Evolutionary conservation across 2,329 filamentous ascomycete species (phyloP).

Genomic region (Cladophialophora carrionii): DNA sequence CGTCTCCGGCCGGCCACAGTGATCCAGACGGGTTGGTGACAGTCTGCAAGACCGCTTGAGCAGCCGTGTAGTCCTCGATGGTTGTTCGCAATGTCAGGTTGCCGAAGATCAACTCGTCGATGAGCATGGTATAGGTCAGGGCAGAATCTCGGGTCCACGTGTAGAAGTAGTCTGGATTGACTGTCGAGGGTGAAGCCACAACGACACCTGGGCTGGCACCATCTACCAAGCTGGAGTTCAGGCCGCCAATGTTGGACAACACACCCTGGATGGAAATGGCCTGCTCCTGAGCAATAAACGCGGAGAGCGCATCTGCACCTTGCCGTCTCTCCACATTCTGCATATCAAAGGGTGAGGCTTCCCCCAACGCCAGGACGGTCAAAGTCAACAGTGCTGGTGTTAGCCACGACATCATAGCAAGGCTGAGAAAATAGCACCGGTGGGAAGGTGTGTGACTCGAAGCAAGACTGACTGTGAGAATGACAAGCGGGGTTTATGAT

Average conservation of each 20-base stretch:
- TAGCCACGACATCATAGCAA: slow-evolving; percentile 15
- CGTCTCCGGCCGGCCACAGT: slow-evolving; percentile 56
- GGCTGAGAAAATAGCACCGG: not conserved
- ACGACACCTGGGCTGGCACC: slow-evolving; percentile 58
- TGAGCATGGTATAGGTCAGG: slow-evolving; percentile 69
- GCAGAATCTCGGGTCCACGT: slow-evolving; percentile 80
- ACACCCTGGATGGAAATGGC: slow-evolving; percentile 58
- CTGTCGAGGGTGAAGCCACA: slow-evolving; percentile 61
- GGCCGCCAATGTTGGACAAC: slow-evolving; percentile 60
- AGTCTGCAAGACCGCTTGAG: slow-evolving; percentile 67
- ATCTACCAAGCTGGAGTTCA: slow-evolving; percentile 52
- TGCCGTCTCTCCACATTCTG: slow-evolving; percentile 23
- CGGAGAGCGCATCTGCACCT: slow-evolving; percentile 33
- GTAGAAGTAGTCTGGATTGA: slow-evolving; percentile 67
- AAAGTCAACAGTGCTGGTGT: not conserved
- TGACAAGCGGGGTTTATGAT: not conserved
- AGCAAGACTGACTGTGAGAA: not conserved
- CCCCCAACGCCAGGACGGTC: slow-evolving; percentile 11
- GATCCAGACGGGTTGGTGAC: slow-evolving; percentile 70
- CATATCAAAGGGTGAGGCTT: slow-evolving; percentile 9
- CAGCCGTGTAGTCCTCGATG: slow-evolving; percentile 69
- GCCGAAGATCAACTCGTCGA: slow-evolving; percentile 69
- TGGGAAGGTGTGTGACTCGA: not conserved
- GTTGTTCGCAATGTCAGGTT: slow-evolving; percentile 61
- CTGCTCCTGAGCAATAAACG: slow-evolving; percentile 52